Base-by-base conservation (phyloP, 1,284 basidiomycete species). In the Nidula niveotomentosa region DNA sequence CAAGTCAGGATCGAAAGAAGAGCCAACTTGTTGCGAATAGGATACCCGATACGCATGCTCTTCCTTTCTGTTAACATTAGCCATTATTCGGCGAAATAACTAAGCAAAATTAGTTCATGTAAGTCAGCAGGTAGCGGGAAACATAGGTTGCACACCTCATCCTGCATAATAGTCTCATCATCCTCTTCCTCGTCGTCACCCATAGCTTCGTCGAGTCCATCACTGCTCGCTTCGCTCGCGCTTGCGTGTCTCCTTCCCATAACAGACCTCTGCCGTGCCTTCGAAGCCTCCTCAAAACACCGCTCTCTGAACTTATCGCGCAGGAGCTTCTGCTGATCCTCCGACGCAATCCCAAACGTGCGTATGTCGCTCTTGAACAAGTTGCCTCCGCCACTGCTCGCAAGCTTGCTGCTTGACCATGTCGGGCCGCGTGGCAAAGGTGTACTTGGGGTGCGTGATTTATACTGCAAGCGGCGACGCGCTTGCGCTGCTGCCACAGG, bases 1-100 rank as follows among this genome's bases (percentile, higher is more conserved):
- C 64, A 88, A 70, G 61, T 83, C 80, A 3, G 88, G 88, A 62
- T 90, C 88, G 55, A 87, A 80, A 1, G 88, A 89, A 13, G 86
- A 88, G 7, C 88, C 87, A 6, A 90, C 86, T 56, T 89, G 86
- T n/a, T 71, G 64, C 34, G 80, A 76, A 59, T 85, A 90, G 1
- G 85, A 88, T 1, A 86, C 62, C 7, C 78, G 76, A 59, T 84
- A 88, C 0, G 74, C 65, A 61, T 88, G 79, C 2, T 66, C 70
- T 23, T 69, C 63, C 60, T 79, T 84, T 8, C 76, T 71, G 41
- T 74, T 76, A 15, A 79, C 70, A 58, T 77, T 82, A 7, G 74
- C 70, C 65, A 90, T 74, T 34, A 90, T 85, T 47, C 88, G 77
- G 30, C 76, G 73, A 62, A 86, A 88, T n/a, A 90, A 73, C 87